Percentiles rank a stretch among this genome's conserved stretches.
Evolutionary conservation across 2,329 filamentous ascomycete genomes (phyloP).

Genomic region (Nigrospora osmanthi): DNA sequence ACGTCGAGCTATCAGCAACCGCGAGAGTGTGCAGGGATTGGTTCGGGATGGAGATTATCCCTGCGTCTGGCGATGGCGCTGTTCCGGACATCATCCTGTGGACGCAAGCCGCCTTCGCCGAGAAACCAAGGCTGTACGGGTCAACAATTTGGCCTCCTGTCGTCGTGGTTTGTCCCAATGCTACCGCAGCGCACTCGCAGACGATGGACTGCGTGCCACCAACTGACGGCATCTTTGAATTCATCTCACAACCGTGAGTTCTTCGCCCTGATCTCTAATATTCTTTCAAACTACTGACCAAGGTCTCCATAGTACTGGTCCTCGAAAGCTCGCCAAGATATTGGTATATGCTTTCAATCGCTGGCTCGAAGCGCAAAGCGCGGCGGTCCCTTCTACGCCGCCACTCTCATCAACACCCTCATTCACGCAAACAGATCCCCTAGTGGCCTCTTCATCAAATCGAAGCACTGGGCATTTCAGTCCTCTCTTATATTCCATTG

Average conservation of each 20-base stretch:
- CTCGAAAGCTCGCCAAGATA: background rate
- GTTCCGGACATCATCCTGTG: background rate
- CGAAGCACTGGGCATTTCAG: too few species aligned
- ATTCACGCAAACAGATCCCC: too few species aligned
- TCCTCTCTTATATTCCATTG: background rate
- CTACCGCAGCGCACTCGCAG: background rate
- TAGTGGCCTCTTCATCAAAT: too few species aligned
- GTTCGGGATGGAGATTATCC: background rate
- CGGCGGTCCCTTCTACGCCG: background rate
- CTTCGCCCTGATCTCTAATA: background rate
- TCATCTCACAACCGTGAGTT: conserved; percentile 1
- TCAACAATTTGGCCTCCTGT: background rate
- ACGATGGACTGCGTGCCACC: background rate
- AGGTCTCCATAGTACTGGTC: background rate
- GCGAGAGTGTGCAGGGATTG: too few species aligned
- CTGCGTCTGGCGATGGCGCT: background rate
- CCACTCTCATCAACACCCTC: too few species aligned
- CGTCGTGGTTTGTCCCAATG: background rate
- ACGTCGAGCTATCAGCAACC: background rate
- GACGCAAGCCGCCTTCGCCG: background rate
- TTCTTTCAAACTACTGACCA: background rate
- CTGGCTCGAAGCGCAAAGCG: background rate
- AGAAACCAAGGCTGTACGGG: background rate
- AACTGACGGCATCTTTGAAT: background rate
- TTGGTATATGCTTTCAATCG: background rate